Conservation (phyloP, 2,329 filamentous ascomycete species). For the Elsinoe necatrix region DNA sequence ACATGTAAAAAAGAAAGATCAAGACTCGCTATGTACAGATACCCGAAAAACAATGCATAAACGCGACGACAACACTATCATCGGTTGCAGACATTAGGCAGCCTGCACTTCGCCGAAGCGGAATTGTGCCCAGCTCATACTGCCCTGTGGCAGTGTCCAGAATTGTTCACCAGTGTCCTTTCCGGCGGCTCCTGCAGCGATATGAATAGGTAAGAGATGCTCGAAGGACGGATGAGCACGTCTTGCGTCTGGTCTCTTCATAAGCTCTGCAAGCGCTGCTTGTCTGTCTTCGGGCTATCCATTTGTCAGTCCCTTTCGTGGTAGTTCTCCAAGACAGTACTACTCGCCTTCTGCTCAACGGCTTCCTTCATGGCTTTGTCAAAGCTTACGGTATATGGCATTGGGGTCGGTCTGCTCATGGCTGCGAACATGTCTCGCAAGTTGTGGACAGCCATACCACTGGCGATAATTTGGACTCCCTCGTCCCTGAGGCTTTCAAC, state of each 20-base stretch:
- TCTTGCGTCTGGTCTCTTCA: slow-evolving; percentile 43
- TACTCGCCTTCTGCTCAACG: slow-evolving; percentile 22
- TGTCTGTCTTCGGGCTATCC: slow-evolving; percentile 24
- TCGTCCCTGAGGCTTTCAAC: slow-evolving; percentile 58
- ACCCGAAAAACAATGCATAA: slow-evolving; percentile 9
- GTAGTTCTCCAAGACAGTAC: not conserved
- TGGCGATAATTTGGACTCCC: slow-evolving; percentile 58
- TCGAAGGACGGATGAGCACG: slow-evolving; percentile 57
- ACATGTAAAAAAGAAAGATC: slow-evolving; percentile 13
- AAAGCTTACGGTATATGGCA: slow-evolving; percentile 31
- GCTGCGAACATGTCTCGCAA: slow-evolving; percentile 27
- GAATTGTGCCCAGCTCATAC: slow-evolving; percentile 31
- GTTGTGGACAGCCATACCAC: slow-evolving; percentile 58
- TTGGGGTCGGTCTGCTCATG: slow-evolving; percentile 19
- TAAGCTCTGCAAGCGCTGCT: slow-evolving; percentile 29
- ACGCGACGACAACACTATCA: not conserved
- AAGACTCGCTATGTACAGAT: slow-evolving; percentile 14
- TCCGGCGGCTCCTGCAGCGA: slow-evolving; percentile 34
- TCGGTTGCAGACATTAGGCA: not conserved
- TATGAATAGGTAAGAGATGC: slow-evolving; percentile 52
- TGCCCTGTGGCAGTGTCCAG: slow-evolving; percentile 30
- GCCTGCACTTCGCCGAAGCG: slow-evolving; percentile 24
- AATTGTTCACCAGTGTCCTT: slow-evolving; percentile 26
- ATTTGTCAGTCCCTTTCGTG: not conserved
- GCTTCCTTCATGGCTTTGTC: slow-evolving; percentile 29